A percentile compares a stretch with the other conserved stretches of the same genome.
Evolutionary conservation across 495 filamentous ascomycete genomes (phyloP).

Genomic region (Tuber aestivum): DNA sequence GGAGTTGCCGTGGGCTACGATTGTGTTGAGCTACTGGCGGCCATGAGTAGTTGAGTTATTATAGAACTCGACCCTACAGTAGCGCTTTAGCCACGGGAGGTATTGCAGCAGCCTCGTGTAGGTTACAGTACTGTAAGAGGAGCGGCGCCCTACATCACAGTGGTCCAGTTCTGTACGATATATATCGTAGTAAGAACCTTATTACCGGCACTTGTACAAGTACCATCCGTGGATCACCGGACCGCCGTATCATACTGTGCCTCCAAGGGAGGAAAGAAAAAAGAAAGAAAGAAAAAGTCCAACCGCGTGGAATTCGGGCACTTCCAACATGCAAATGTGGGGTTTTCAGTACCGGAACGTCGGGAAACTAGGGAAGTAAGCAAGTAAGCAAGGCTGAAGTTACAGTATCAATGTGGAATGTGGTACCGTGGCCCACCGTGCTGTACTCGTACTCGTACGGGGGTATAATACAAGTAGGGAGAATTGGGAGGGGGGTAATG

Average conservation of each 20-base stretch:
- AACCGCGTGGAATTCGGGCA: not conserved
- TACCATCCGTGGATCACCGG: not conserved
- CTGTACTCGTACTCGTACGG: not conserved
- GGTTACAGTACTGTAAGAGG: no score
- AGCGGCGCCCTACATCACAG: no score
- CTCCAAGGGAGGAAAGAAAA: not conserved
- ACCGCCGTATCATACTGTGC: not conserved
- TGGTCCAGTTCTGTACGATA: no score
- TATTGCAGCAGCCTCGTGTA: not conserved
- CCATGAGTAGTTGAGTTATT: not conserved
- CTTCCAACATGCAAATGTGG: not conserved
- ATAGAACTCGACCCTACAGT: no score
- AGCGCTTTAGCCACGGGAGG: not conserved
- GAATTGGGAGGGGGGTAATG: not conserved
- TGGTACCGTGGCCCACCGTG: not conserved
- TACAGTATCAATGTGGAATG: slow-evolving; percentile 2
- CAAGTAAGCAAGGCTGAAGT: not conserved
- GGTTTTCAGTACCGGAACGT: not conserved
- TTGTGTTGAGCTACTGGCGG: not conserved
- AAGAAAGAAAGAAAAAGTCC: no score
- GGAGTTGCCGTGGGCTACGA: not conserved
- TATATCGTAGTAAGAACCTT: not conserved
- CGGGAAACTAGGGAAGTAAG: not conserved
- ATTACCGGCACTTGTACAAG: not conserved
- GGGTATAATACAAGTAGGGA: no score